phyloP scores from a whole-genome alignment of 169 alveolate species.

The Plasmodium coatneyi region DNA sequence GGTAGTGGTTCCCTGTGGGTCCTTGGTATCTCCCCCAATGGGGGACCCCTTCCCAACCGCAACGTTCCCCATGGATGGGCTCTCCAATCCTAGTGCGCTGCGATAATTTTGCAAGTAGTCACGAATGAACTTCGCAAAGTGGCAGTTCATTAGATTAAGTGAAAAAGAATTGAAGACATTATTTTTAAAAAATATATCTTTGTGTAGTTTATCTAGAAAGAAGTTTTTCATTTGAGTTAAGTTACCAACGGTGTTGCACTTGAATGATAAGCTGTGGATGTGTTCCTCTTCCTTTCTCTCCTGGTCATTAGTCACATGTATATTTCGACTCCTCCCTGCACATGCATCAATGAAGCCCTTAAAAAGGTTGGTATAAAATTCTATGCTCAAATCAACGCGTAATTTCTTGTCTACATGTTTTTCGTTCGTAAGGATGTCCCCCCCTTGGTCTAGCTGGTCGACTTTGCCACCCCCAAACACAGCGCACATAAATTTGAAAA shows the following conservation, averaged over 20 bases:
- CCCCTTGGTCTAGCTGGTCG: background rate
- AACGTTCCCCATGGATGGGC: background rate
- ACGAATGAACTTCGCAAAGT: conserved; percentile 10
- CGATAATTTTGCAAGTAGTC: conserved; percentile 1
- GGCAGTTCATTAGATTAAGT: conserved; percentile 43
- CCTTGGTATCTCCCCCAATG: background rate
- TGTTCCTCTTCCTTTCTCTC: background rate
- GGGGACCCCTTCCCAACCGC: background rate
- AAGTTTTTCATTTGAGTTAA: conserved; percentile 10
- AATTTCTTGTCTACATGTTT: background rate
- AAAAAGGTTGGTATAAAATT: background rate
- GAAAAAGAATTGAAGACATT: conserved; percentile 42
- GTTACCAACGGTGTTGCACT: conserved; percentile 41
- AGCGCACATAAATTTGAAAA: conserved; percentile 12
- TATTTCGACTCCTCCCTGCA: background rate
- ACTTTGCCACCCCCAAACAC: conserved; percentile 20
- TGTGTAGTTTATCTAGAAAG: conserved; percentile 18
- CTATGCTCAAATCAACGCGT: background rate
- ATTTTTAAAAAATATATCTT: conserved; percentile 32
- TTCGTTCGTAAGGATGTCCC: background rate
- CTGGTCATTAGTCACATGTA: background rate
- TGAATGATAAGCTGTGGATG: background rate
- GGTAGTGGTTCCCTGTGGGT: background rate
- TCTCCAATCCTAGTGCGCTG: background rate
- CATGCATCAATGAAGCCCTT: conserved; percentile 3